A percentile compares a stretch with the other conserved stretches of the same genome.
Evolutionary conservation across 78 protist species (phyloP).

Genomic region (Thecamonas trahens): DNA sequence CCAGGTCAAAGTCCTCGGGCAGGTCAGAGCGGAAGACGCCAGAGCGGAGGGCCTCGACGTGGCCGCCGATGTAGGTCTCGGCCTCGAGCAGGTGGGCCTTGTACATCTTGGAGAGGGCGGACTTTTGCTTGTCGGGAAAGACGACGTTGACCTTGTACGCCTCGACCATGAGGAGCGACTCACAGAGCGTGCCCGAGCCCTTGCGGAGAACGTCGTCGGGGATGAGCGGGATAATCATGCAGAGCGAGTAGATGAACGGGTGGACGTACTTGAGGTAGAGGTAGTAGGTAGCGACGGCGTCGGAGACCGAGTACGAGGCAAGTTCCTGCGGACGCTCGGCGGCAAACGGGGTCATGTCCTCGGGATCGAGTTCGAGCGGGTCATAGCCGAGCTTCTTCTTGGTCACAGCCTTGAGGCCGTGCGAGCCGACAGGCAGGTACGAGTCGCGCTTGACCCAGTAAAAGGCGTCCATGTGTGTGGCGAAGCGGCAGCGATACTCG

Average conservation of each 20-base stretch:
- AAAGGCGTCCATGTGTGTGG: constrained; percentile 90
- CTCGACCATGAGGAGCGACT: constrained; percentile 83
- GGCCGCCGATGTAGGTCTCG: constrained; percentile 98
- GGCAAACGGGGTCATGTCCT: constrained; percentile 91
- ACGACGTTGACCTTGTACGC: constrained; percentile 74
- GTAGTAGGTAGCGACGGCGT: constrained; percentile 98
- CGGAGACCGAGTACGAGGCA: constrained; percentile 98
- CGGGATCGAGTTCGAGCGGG: constrained; percentile 97
- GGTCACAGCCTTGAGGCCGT: constrained; percentile 89
- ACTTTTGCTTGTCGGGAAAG: constrained; percentile 90
- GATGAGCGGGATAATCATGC: constrained; percentile 93
- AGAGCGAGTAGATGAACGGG: constrained; percentile 96
- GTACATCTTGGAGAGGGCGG: constrained; percentile 27
- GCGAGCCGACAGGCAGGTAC: constrained; percentile 97
- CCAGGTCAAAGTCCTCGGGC: constrained; percentile 55
- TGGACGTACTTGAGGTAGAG: constrained; percentile 94
- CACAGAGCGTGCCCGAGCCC: constrained; percentile 99
- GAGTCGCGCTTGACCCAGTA: constrained; percentile 99
- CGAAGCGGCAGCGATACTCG: constrained; percentile 41
- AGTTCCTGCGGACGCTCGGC: constrained; percentile 57
- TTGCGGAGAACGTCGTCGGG: constrained; percentile 96
- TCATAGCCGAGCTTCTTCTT: constrained; percentile 92
- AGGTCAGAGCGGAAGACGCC: constrained; percentile 93
- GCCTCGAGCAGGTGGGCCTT: constrained; percentile 85
- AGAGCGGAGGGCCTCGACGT: constrained; percentile 90